phyloP scores from a whole-genome alignment of 2,329 filamentous ascomycete genomes.

The Epichloe elymi region DNA sequence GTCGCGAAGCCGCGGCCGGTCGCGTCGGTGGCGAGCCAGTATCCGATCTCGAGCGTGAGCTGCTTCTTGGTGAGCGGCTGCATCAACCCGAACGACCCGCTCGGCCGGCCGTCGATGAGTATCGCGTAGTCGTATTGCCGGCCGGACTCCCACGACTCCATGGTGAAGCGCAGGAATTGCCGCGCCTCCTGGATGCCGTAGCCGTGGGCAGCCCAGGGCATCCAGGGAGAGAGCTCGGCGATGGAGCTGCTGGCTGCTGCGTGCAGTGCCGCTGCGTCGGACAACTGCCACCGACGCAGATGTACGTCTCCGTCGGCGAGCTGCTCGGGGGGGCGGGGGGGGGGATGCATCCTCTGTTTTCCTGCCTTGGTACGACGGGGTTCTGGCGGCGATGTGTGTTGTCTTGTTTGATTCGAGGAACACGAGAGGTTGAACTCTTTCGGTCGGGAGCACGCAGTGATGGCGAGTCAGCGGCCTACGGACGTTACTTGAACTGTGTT shows the following conservation, averaged over 20 bases:
- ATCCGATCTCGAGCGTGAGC: constrained; percentile 8
- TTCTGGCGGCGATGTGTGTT: too few relatives aligned
- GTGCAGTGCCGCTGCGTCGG: constrained; percentile 4
- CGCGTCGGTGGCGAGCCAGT: constrained; percentile 9
- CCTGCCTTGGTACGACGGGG: too few relatives aligned
- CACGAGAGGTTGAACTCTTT: too few relatives aligned
- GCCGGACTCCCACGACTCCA: constrained; percentile 5
- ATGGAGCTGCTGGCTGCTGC: constrained; percentile 6
- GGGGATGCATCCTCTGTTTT: too few relatives aligned
- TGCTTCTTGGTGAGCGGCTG: not conserved
- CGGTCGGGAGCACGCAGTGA: too few relatives aligned
- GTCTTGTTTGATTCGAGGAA: too few relatives aligned
- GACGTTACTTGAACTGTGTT: too few relatives aligned
- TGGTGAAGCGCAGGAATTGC: constrained; percentile 3
- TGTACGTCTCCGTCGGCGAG: constrained; percentile 5
- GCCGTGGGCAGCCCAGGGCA: constrained; percentile 9
- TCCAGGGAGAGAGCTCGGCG: constrained; percentile 8
- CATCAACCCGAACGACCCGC: constrained; percentile 9
- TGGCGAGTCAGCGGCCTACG: too few relatives aligned
- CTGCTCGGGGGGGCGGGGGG: constrained; percentile 6
- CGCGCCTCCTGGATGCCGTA: constrained; percentile 6
- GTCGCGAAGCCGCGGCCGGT: constrained; percentile 10
- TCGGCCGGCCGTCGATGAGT: not conserved
- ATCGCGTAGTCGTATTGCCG: constrained; percentile 9
- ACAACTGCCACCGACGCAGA: constrained; percentile 8